phyloP scores from a whole-genome alignment of 1,284 basidiomycete species.

The Ganoderma leucocontextum region DNA sequence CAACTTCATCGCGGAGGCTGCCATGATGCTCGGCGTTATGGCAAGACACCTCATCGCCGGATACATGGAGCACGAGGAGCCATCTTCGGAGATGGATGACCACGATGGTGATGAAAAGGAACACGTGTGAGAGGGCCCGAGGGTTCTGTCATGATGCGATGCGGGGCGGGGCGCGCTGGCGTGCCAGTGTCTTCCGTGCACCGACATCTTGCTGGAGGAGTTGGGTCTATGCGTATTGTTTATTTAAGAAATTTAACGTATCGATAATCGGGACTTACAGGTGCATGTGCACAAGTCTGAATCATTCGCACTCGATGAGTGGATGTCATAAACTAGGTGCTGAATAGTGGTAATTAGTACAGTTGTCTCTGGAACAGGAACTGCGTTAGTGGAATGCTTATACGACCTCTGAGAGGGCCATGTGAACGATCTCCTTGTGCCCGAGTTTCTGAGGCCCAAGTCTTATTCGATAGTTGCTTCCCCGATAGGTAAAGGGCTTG shows the following conservation, averaged over 20 bases:
- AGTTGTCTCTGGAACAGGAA: not conserved
- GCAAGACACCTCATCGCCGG: not conserved
- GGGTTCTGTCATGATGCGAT: not conserved
- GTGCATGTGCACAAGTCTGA: not conserved
- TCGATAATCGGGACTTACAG: not conserved
- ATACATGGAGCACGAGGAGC: not conserved
- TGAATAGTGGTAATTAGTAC: not conserved
- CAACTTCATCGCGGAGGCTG: not conserved
- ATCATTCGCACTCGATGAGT: not conserved
- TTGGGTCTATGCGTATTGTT: not conserved
- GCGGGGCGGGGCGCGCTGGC: not conserved
- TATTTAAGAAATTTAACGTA: not conserved
- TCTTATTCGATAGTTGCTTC: not conserved
- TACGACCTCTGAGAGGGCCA: not conserved
- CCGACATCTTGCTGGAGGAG: not conserved
- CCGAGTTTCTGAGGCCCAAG: not conserved
- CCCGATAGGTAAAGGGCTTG: not conserved
- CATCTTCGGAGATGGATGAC: not conserved
- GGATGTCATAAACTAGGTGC: not conserved
- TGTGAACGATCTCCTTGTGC: not conserved
- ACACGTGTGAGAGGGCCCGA: not conserved
- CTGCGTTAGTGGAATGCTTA: not conserved
- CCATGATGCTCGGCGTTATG: conserved; percentile 1
- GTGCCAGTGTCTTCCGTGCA: not conserved
- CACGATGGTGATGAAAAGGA: conserved; percentile 2